Conservation (phyloP, 2,329 filamentous ascomycete genomes). For the Metarhizium guizhouense region DNA sequence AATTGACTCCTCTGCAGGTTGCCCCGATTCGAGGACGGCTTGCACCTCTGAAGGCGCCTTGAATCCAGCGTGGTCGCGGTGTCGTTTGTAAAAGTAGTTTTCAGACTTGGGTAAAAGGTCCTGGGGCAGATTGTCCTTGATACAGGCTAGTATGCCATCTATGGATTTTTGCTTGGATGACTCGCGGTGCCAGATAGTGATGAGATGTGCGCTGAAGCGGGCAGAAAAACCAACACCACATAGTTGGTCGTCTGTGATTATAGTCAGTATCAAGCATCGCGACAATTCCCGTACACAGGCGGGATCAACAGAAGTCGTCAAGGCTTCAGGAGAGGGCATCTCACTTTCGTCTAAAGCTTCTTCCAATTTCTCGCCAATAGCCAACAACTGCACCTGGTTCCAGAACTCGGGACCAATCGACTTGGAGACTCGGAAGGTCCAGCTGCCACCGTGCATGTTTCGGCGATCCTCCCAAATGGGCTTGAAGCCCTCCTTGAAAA, state of each 20-base stretch:
- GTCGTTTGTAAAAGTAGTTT: slow-evolving; percentile 80
- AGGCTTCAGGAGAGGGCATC: slow-evolving; percentile 14
- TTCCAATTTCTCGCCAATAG: slow-evolving; percentile 75
- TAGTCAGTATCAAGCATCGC: background rate
- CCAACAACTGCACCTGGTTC: slow-evolving; percentile 73
- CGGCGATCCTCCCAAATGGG: slow-evolving; percentile 80
- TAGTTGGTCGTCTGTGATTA: slow-evolving; percentile 63
- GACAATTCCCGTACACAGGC: background rate
- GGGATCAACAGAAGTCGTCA: background rate
- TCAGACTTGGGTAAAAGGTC: slow-evolving; percentile 65
- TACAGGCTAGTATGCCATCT: slow-evolving; percentile 61
- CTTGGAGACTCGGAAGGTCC: slow-evolving; percentile 88
- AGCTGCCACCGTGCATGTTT: slow-evolving; percentile 77
- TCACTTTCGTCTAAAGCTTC: slow-evolving; percentile 60
- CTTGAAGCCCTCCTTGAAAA: slow-evolving; percentile 70
- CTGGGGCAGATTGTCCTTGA: slow-evolving; percentile 63
- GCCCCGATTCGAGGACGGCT: slow-evolving; percentile 48
- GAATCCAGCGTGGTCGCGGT: slow-evolving; percentile 80
- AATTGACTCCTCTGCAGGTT: slow-evolving; percentile 29
- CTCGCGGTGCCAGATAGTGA: slow-evolving; percentile 91
- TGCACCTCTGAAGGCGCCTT: slow-evolving; percentile 53
- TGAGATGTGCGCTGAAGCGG: slow-evolving; percentile 80
- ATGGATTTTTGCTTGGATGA: slow-evolving; percentile 71
- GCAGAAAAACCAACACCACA: slow-evolving; percentile 83
- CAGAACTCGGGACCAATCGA: slow-evolving; percentile 63